Evolutionary conservation across 805 yeast species (phyloP).

Genomic region (Maudiozyma serrabonitensis): DNA sequence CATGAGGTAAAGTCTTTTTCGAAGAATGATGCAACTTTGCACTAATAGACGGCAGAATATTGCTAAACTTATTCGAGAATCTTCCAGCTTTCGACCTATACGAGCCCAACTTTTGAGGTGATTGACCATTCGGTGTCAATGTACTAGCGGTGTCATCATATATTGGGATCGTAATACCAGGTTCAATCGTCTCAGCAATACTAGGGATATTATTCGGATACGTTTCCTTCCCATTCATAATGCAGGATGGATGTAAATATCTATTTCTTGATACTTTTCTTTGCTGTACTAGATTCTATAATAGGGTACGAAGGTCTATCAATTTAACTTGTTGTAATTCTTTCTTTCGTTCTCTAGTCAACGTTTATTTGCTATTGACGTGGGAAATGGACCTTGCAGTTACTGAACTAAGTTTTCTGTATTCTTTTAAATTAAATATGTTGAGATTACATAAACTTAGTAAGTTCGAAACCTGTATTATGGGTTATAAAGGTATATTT

Average conservation of each 20-base stretch:
- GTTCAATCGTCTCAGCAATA: conserved; percentile 21
- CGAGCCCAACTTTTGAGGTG: conserved; percentile 26
- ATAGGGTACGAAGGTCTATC: no score
- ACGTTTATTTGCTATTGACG: no score
- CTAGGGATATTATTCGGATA: not conserved
- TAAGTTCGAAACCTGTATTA: no score
- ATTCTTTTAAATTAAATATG: no score
- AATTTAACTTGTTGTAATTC: no score
- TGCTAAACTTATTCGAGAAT: conserved; percentile 27
- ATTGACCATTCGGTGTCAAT: not conserved
- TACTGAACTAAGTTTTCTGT: no score
- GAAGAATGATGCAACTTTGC: conserved; percentile 25
- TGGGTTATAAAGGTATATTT: no score
- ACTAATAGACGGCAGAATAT: conserved; percentile 28
- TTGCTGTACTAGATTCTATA: no score
- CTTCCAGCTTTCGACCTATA: conserved; percentile 28
- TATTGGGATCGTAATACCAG: conserved; percentile 25
- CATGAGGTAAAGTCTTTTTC: conserved; percentile 6
- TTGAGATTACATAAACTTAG: no score
- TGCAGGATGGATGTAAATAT: not conserved
- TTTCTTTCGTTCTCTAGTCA: no score
- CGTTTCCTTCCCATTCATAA: not conserved
- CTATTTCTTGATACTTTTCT: not conserved
- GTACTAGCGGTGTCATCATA: conserved; percentile 17
- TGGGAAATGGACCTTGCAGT: no score